A percentile compares a stretch with the other conserved stretches of the same genome.
Conservation (phyloP, 2,329 filamentous ascomycete genomes). For the Ascosphaera aggregata region DNA sequence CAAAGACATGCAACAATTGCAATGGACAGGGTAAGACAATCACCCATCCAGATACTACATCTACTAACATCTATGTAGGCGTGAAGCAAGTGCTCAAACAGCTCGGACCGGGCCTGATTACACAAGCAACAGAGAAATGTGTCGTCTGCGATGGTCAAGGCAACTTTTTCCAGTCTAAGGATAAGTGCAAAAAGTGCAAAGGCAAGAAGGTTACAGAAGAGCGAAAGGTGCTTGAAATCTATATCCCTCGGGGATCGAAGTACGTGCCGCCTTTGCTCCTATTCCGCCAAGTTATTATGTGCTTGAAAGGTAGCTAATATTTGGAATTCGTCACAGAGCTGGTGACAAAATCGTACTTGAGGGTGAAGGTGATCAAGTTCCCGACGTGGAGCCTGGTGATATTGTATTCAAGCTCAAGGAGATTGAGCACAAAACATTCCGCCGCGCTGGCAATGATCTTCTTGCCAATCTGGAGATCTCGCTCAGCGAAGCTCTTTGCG, state of each 20-base stretch:
- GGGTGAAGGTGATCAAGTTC: conserved; percentile 82
- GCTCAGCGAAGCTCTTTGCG: conserved; percentile 67
- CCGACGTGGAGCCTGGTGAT: conserved; percentile 73
- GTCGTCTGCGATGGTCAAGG: conserved; percentile 77
- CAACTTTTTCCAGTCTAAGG: conserved; percentile 78
- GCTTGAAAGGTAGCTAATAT: background rate
- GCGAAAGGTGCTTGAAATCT: conserved; percentile 88
- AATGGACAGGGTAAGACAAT: conserved; percentile 40
- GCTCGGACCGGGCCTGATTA: conserved; percentile 68
- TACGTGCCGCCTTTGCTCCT: background rate
- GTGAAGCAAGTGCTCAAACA: conserved; percentile 55
- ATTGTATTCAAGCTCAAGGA: conserved; percentile 79
- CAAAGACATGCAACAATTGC: conserved; percentile 61
- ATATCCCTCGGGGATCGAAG: conserved; percentile 68
- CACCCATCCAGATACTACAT: background rate
- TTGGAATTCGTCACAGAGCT: conserved; percentile 23
- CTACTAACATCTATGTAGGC: conserved; percentile 15
- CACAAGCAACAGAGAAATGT: conserved; percentile 62
- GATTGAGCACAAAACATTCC: conserved; percentile 58
- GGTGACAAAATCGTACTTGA: conserved; percentile 78
- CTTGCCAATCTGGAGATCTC: conserved; percentile 61
- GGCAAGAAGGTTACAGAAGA: conserved; percentile 67
- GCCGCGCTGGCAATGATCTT: conserved; percentile 62
- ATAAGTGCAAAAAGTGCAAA: conserved; percentile 98
- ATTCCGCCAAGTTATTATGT: background rate